Evolutionary conservation across 768 basidiomycete species (phyloP).

Genomic region (Pleurotus ostreatus): DNA sequence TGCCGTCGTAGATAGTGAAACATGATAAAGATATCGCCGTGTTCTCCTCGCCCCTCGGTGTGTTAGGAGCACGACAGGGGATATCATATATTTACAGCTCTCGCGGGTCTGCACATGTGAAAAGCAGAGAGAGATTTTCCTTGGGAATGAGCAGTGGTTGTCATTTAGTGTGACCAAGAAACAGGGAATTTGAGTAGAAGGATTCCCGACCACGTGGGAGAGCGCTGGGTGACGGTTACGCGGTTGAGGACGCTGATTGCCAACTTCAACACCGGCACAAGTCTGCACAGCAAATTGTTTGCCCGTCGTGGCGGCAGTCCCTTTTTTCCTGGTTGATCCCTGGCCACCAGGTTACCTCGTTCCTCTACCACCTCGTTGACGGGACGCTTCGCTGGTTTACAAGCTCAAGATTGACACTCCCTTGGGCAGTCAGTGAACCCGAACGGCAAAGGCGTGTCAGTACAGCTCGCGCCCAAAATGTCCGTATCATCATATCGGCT

Average conservation of each 20-base stretch:
- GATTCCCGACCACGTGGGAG: constrained; percentile 3
- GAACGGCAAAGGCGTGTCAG: not conserved
- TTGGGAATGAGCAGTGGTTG: too few relatives aligned
- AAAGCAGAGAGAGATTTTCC: too few relatives aligned
- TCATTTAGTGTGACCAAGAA: not conserved
- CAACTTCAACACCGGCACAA: constrained; percentile 2
- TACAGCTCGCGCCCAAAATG: constrained; percentile 31
- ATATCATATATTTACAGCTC: too few relatives aligned
- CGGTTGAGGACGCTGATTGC: constrained; percentile 5
- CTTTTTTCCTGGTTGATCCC: not conserved
- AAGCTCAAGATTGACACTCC: not conserved
- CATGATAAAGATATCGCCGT: not conserved
- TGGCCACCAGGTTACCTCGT: not conserved
- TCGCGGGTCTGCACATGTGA: too few relatives aligned
- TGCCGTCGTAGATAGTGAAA: not conserved
- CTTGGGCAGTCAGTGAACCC: not conserved
- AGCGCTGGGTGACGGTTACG: not conserved
- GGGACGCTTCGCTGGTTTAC: not conserved
- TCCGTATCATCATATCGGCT: constrained; percentile 61
- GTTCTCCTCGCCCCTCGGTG: too few relatives aligned
- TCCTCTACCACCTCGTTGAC: not conserved
- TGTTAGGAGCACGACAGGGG: too few relatives aligned
- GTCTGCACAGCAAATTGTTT: not conserved
- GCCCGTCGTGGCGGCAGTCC: not conserved
- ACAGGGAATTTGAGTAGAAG: not conserved